phyloP scores from a whole-genome alignment of 345 rosid species.

The Moricandia arvensis region DNA sequence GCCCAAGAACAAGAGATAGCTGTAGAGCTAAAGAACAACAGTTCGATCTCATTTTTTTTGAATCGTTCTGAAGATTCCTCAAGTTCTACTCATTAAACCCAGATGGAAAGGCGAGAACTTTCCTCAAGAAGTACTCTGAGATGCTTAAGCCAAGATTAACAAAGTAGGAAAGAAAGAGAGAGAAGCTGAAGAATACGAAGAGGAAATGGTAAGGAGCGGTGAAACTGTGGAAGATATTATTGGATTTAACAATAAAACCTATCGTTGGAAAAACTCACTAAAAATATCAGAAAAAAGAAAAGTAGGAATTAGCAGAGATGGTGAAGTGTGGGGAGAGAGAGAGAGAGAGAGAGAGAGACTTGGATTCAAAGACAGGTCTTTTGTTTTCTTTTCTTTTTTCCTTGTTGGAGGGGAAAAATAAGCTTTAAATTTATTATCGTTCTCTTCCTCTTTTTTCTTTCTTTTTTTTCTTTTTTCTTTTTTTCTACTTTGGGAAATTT shows the following conservation, averaged over 20 bases:
- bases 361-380: constrained; percentile 78
- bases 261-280: constrained; percentile 47
- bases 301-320: constrained; percentile 35
- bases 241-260: constrained; percentile 54
- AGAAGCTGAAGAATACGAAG: constrained; percentile 18
- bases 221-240: not conserved
- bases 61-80: constrained; percentile 19
- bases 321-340: constrained; percentile 20
- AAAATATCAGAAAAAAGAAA: not conserved
- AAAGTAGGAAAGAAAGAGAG: constrained; percentile 17
- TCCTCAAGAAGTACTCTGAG: not conserved
- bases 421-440: not conserved
- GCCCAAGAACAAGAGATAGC: constrained; percentile 44
- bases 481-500: too few species aligned
- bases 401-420: not conserved
- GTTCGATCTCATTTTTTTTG: constrained; percentile 28
- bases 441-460: too few species aligned
- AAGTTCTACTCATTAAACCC: constrained; percentile 31
- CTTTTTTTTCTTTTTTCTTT: too few species aligned
- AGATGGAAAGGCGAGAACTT: constrained; percentile 28
- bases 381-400: not conserved
- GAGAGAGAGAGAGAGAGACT: constrained; percentile 45
- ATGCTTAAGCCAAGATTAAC: constrained; percentile 28
- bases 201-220: constrained; percentile 14
- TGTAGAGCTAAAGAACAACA: constrained; percentile 22